Evolutionary conservation across 2,329 filamentous ascomycete genomes (phyloP), one percentile per base, ranked within the genome.

Genomic region (Calonectria pseudoturangicola): DNA sequence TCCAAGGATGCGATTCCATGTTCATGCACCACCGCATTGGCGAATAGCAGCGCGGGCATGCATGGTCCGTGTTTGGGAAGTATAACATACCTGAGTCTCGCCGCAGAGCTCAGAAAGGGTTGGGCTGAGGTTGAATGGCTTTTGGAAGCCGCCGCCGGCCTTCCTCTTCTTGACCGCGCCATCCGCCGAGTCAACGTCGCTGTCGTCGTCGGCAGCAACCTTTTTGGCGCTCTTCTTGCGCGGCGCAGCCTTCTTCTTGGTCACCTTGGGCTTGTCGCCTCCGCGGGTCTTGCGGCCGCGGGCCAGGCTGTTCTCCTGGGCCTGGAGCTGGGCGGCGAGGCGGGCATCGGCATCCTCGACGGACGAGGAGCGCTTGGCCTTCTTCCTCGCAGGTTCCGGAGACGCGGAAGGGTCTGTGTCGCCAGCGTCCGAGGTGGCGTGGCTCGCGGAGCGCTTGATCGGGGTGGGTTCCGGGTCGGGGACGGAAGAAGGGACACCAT

Each of bases 101-200:
- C 93, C 93, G 70, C 93, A 90, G 25, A 97, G 86, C 71, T 92
- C 92, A 1, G 92, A 89, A 27, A 97, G 88, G 15, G 93, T 89
- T 65, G 88, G 87, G 77, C 93, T 95, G 60, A 97, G 90, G 72
- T 91, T 91, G 83, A 96, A 94, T 1, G 93, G 93, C 86, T 96
- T 96, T 88, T 98, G 95, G 81, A 99, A 99, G 3, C 96, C 97
- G 43, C 96, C 95, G 1, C 95, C 95, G 25, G 95, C 94, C 81
- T 96, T 98, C 77, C 94, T 92, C 86, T 94, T 93, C 13, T 86
- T 87, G 79, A 82, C 88, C 74, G 80, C 90, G 85, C 83, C 92
- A 41, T 85, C 92, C 56, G 89, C 92, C 5, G 88, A 90, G 13
- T 92, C 92, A 10, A 93, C 84, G 63, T 96, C 95, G 79, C 94